phyloP scores from a whole-genome alignment of 345 rosid genomes.

The Lenwebbia sp. region DNA sequence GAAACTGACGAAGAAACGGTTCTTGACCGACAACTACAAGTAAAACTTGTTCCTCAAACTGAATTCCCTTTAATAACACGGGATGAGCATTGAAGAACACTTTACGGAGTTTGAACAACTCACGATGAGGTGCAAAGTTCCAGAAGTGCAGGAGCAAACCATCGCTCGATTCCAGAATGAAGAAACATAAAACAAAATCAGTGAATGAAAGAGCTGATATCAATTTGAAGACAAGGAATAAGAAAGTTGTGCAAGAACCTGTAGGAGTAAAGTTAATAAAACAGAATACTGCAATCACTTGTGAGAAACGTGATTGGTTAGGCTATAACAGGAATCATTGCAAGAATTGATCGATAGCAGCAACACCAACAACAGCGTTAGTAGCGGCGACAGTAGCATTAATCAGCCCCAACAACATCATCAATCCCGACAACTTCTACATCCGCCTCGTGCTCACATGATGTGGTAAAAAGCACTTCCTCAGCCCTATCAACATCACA shows the following conservation, averaged over 20 bases:
- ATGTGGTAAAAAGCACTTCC: no score
- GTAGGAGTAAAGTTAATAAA: not conserved
- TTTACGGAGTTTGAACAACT: no score
- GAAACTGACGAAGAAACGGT: no score
- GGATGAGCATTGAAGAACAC: no score
- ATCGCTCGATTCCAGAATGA: not conserved
- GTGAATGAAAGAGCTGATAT: not conserved
- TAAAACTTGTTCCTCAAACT: no score
- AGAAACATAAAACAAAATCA: not conserved
- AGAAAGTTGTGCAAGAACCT: not conserved
- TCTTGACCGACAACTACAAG: no score
- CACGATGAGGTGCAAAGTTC: no score
- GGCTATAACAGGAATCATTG: not conserved
- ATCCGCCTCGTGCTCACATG: not conserved
- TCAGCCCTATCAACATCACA: no score
- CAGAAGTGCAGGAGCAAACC: not conserved
- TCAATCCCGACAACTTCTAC: not conserved
- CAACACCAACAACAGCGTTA: not conserved
- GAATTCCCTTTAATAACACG: no score
- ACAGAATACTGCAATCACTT: not conserved
- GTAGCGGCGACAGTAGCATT: accelerated
- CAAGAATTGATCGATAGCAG: not conserved
- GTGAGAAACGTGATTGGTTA: not conserved
- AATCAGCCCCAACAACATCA: not conserved
- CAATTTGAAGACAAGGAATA: not conserved